Evolutionary conservation across 148 eudicot species (phyloP).

Genomic region (Rhododendron simsii): DNA sequence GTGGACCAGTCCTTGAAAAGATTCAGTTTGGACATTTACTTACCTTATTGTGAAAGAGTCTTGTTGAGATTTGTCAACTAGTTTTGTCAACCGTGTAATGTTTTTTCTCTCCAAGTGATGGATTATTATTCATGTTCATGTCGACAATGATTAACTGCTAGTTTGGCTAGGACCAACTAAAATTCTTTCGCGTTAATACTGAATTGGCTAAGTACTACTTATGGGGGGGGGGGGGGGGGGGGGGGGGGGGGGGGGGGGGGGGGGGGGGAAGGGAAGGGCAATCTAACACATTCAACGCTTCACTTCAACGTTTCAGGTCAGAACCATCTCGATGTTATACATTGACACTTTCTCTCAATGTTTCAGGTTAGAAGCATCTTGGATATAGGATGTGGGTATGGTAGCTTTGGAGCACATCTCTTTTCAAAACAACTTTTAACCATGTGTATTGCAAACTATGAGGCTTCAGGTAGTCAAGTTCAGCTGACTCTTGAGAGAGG

Average conservation of each 20-base stretch:
- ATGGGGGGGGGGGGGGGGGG: no score
- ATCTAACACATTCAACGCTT: not conserved
- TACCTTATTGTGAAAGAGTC: not conserved
- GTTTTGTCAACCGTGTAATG: not conserved
- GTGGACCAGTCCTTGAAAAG: not conserved
- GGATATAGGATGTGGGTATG: constrained; percentile 95
- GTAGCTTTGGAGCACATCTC: constrained; percentile 93
- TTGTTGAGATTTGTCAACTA: not conserved
- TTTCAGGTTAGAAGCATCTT: constrained; percentile 80
- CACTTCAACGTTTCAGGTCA: constrained; percentile 43
- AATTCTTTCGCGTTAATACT: not conserved
- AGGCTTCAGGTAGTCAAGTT: constrained; percentile 95
- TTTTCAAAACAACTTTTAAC: constrained; percentile 70
- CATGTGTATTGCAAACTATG: constrained; percentile 86
- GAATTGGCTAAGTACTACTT: not conserved
- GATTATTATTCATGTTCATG: not conserved
- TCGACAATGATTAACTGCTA: not conserved
- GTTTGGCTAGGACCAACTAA: not conserved
- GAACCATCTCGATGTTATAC: constrained; percentile 40
- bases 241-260: no score
- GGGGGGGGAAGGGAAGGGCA: no score
- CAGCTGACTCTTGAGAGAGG: constrained; percentile 94
- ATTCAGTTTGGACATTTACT: not conserved
- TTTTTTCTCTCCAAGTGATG: not conserved
- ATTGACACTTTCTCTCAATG: not conserved